Conservation (phyloP, 495 filamentous ascomycete genomes). For the Podospora comata region DNA sequence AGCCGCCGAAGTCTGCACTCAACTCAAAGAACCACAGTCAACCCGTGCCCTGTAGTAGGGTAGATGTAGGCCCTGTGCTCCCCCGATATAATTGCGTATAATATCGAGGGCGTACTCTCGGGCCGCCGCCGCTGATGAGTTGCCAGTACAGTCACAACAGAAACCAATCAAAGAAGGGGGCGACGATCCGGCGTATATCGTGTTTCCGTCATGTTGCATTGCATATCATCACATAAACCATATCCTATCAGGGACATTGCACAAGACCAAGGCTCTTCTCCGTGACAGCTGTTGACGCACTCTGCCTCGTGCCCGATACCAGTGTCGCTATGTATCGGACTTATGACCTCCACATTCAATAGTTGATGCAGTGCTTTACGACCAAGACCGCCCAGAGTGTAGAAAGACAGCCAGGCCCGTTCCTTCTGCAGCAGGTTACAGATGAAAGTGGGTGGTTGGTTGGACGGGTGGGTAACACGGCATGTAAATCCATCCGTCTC, state of each 20-base stretch:
- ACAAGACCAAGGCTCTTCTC: neutral
- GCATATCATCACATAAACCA: neutral
- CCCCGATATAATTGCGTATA: neutral
- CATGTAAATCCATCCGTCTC: neutral
- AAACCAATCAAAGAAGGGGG: neutral
- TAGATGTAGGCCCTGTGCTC: neutral
- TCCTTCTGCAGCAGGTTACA: neutral
- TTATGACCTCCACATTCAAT: neutral
- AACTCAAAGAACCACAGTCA: neutral
- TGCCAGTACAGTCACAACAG: neutral
- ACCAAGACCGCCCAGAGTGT: neutral
- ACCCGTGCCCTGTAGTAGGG: neutral
- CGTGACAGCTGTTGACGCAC: neutral
- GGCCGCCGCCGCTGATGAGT: neutral
- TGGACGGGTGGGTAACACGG: neutral
- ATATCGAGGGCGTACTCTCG: neutral
- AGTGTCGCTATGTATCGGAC: neutral
- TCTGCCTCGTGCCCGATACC: neutral
- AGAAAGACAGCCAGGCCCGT: neutral
- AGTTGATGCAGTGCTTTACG: neutral
- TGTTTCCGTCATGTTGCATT: neutral
- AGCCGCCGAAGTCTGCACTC: neutral
- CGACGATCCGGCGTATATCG: neutral
- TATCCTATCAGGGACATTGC: neutral
- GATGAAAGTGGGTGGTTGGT: neutral